Evolutionary conservation across 192 early-diverging fungal genomes (phyloP), one percentile per base, ranked within the genome.

Genomic region (Mortierella antarctica): DNA sequence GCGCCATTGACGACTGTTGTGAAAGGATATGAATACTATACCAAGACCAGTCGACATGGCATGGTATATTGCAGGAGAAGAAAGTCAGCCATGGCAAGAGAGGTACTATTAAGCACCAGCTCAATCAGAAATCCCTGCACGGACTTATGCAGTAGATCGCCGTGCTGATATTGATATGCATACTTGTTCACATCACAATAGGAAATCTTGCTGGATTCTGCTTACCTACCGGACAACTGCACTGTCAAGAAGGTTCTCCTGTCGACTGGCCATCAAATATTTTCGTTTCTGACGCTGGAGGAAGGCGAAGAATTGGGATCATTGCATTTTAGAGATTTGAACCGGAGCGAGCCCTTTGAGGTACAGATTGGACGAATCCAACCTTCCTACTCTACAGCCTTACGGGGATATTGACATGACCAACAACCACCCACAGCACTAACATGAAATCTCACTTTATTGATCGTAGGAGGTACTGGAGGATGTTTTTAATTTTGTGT

Each of bases 401-500:
- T 40, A 12, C 41, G n/a, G 17, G 6, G 40, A 21, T 39, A 1
- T 57, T 31, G 56, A 57, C 12, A 40, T 59, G 57, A 40, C 2
- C 17, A 31, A 9, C 31, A 46, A 4, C 23, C 21, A 3, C 14
- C 18, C 40, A 63, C 47, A 1, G 14, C 21, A 31, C 14, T 7
- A 7, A 10, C 18, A 40, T 5, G 12, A 17, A 31, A 31, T 31
- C 21, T 66, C 75, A 23, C 17, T 64, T 14, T 63, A 18, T 48
- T 52, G n/a, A 17, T 42, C 53, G 49, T 13, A 75, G 57, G 86
- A 87, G 63, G 78, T 84, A 2, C 70, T 89, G 17, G 72, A 86
- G 46, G 83, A 73, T 61, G 81, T 84, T 12, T 94, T 83, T 69
- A 94, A 93, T 66, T 93, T 92, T 86, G 92, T 92, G 4, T 91